Conservation (phyloP, 2,329 filamentous ascomycete genomes). For the Sarocladiaceae sp. region DNA sequence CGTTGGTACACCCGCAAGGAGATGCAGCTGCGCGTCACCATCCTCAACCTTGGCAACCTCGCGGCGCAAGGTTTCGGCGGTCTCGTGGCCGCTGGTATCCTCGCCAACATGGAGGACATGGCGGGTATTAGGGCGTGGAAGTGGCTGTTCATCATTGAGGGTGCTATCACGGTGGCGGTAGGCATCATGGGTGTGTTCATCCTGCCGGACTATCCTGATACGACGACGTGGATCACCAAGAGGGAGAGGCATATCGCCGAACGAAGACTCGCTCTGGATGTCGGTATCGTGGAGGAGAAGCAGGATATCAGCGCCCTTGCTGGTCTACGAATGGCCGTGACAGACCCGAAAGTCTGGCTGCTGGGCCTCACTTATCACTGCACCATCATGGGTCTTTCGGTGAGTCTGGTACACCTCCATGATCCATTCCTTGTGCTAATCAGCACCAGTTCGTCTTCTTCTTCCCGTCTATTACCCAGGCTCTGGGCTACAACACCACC, state of each 20-base stretch:
- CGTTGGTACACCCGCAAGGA: slow-evolving; percentile 33
- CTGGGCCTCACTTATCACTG: slow-evolving; percentile 7
- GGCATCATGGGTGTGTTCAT: slow-evolving; percentile 26
- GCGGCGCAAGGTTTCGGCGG: slow-evolving; percentile 26
- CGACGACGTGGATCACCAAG: slow-evolving; percentile 47
- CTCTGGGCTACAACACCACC: slow-evolving; percentile 5
- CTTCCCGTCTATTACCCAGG: slow-evolving; percentile 8
- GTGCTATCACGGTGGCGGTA: slow-evolving; percentile 33
- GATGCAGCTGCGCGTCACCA: slow-evolving; percentile 25
- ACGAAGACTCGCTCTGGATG: slow-evolving; percentile 50
- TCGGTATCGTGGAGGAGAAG: slow-evolving; percentile 50
- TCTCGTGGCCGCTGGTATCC: slow-evolving; percentile 24
- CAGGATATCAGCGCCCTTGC: slow-evolving; percentile 42
- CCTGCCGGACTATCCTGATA: slow-evolving; percentile 48
- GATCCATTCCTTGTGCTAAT: neutral
- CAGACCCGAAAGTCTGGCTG: slow-evolving; percentile 50
- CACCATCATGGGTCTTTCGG: slow-evolving; percentile 12
- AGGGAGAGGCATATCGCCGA: slow-evolving; percentile 51
- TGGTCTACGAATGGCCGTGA: slow-evolving; percentile 52
- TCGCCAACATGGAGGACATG: slow-evolving; percentile 21
- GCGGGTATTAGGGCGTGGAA: slow-evolving; percentile 20
- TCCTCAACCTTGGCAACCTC: slow-evolving; percentile 24
- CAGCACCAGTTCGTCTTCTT: slow-evolving; percentile 10
- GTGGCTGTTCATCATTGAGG: slow-evolving; percentile 43
- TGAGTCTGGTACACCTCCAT: neutral